Evolutionary conservation across 371 early-diverging fungal genomes (phyloP).

Genomic region (Mycotypha africana): DNA sequence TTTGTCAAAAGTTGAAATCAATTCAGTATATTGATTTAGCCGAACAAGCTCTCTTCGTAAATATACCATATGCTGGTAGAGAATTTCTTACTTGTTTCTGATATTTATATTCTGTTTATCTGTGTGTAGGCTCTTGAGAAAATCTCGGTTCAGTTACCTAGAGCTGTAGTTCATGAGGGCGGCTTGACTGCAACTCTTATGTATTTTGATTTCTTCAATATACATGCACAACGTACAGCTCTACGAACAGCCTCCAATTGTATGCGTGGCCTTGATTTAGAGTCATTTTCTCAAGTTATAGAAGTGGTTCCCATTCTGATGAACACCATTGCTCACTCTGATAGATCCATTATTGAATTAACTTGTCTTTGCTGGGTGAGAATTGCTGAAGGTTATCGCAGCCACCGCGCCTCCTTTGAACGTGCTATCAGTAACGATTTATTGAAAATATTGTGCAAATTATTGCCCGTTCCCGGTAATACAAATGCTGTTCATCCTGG

Average conservation of each 20-base stretch:
- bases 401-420: constrained; percentile 49
- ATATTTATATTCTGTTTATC: neutral
- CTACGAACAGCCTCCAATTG: constrained; percentile 79
- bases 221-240: constrained; percentile 82
- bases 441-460: constrained; percentile 35
- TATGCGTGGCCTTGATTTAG: constrained; percentile 55
- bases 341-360: constrained; percentile 70
- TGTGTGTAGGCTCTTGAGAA: constrained; percentile 65
- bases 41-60: constrained; percentile 77
- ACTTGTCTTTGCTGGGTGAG: constrained; percentile 63
- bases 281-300: constrained; percentile 55
- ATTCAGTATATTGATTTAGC: constrained; percentile 92
- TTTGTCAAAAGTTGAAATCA: constrained; percentile 72
- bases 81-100: too few species aligned
- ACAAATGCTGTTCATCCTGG: constrained; percentile 37
- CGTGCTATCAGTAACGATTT: constrained; percentile 38
- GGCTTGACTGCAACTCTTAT: constrained; percentile 76
- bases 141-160: constrained; percentile 67
- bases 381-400: constrained; percentile 57
- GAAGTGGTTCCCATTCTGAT: constrained; percentile 70
- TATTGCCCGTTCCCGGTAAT: constrained; percentile 41
- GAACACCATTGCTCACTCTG: constrained; percentile 61
- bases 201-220: constrained; percentile 87
- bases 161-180: constrained; percentile 69
- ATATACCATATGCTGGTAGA: too few species aligned